Base-by-base conservation (phyloP, 805 yeast species). In the Starmerella sp. region DNA sequence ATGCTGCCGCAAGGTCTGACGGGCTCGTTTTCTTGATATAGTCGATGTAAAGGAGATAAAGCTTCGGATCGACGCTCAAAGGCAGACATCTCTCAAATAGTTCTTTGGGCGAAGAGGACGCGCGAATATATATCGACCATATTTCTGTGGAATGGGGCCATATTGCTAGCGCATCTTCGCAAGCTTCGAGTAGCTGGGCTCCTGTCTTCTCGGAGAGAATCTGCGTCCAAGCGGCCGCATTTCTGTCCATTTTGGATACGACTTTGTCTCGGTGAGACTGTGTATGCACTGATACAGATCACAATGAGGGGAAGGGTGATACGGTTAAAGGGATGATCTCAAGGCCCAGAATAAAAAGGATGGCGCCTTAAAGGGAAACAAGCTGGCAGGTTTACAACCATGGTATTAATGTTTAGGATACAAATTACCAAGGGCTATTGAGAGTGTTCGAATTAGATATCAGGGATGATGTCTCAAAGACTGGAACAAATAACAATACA, bases 1-100 rank as follows among this genome's bases (percentile, higher is more conserved):
- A 91, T 0, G 96, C 95, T 93, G 90, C 59, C 77, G 81, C 65
- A 84, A 59, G 95, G 37, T 93, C 93, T 29, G 91, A 95, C 4
- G 89, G 83, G 52, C 75, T 74, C 48, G 77, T 79, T 45, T 87
- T 74, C 54, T 90, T 80, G 32, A 90, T 87, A 66, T 86, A 87
- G 47, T 77, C 78, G 32, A 93, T 77, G 67, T 91, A 91, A n/a
- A 78, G 70, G 53, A 80, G 74, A 83, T 95, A 91, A 30, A 91
- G 69, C 29, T 77, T 77, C 31, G 88, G 81, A 61, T 84, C 81
- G 51, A 77, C 79, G 17, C 82, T 76, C 35, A 75, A 73, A 2
- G 82, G 76, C 44, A 90, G 74, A 64, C 87, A 80, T 51, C 82
- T 73, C 7, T 79, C 74, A 62, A 88, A 84, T 22, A 87, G 67